Conservation (phyloP, 805 yeast genomes). For the Yamadazyma paraphyllophila region DNA sequence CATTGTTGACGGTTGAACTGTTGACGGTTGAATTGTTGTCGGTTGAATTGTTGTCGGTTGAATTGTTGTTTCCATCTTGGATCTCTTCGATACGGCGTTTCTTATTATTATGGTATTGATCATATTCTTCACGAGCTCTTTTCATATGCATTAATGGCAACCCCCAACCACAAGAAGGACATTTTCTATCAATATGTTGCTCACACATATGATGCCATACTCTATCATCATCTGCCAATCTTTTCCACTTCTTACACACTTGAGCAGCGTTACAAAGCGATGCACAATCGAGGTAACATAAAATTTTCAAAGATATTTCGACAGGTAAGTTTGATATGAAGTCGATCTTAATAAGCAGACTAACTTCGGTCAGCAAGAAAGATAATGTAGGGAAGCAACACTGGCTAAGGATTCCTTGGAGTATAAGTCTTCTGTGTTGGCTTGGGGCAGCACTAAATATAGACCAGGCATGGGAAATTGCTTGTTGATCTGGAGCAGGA, state of each 20-base stretch:
- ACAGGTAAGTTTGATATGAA: constrained; percentile 81
- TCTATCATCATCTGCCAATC: constrained; percentile 89
- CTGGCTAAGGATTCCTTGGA: constrained; percentile 81
- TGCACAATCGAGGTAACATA: constrained; percentile 87
- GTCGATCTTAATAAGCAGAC: constrained; percentile 80
- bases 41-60: constrained; percentile 11
- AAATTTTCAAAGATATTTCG: constrained; percentile 79
- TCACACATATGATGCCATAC: constrained; percentile 99
- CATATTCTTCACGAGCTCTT: constrained; percentile 52
- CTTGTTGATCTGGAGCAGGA: constrained; percentile 69
- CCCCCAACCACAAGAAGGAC: constrained; percentile 99
- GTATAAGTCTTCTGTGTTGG: constrained; percentile 67
- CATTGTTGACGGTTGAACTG: constrained; percentile 10
- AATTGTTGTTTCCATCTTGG: constrained; percentile 1
- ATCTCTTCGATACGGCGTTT: constrained; percentile 8
- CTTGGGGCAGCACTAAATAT: constrained; percentile 73
- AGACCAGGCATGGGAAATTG: constrained; percentile 81
- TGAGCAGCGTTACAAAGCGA: constrained; percentile 94
- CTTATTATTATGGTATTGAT: constrained; percentile 2
- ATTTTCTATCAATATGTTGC: constrained; percentile 95
- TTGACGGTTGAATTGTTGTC: constrained; percentile 7
- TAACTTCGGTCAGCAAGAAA: constrained; percentile 76
- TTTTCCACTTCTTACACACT: constrained; percentile 84
- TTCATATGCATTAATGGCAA: constrained; percentile 90
- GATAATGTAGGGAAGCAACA: constrained; percentile 96